Percentiles rank a stretch among this genome's conserved stretches.
Conservation (phyloP, 176 grass and related monocot genomes). For the Areca catechu region DNA sequence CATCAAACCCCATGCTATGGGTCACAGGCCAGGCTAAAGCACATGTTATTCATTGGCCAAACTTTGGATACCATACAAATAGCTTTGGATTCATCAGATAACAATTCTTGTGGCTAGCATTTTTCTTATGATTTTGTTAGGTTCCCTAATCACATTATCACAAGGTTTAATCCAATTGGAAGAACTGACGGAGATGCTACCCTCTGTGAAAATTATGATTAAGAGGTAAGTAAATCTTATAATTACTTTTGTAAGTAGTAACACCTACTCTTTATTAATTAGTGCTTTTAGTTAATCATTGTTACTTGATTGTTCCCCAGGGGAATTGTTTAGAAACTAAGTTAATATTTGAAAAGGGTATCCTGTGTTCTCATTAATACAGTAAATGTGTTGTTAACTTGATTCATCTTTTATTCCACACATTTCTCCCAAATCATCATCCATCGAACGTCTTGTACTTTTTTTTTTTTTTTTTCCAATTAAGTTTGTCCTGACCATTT, state of each 20-base stretch:
- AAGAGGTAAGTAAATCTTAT: conserved; percentile 48
- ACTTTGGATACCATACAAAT: conserved; percentile 71
- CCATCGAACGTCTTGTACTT: too few species aligned
- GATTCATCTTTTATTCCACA: too few species aligned
- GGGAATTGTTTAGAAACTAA: too few species aligned
- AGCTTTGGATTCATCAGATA: conserved; percentile 66
- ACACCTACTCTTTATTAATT: background rate
- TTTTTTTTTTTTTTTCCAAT: too few species aligned
- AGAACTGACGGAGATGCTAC: conserved; percentile 41
- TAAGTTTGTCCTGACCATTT: too few species aligned
- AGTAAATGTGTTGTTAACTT: too few species aligned
- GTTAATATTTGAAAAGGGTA: too few species aligned
- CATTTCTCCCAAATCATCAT: too few species aligned
- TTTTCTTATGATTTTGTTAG: conserved; percentile 75
- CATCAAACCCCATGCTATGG: conserved; percentile 84
- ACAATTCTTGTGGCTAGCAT: conserved; percentile 45
- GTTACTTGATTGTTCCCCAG: too few species aligned
- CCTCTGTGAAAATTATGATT: conserved; percentile 31
- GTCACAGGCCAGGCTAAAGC: conserved; percentile 66
- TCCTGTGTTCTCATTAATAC: too few species aligned
- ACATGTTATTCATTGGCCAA: conserved; percentile 74
- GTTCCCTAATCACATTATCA: conserved; percentile 63
- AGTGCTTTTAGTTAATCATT: conserved; percentile 1
- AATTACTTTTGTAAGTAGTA: too few species aligned
- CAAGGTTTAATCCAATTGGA: conserved; percentile 78